These are phyloP conservation scores for Hanseniaspora vineae DNA, from an alignment of 805 yeast species.

Conservation along the genomic window DNA sequence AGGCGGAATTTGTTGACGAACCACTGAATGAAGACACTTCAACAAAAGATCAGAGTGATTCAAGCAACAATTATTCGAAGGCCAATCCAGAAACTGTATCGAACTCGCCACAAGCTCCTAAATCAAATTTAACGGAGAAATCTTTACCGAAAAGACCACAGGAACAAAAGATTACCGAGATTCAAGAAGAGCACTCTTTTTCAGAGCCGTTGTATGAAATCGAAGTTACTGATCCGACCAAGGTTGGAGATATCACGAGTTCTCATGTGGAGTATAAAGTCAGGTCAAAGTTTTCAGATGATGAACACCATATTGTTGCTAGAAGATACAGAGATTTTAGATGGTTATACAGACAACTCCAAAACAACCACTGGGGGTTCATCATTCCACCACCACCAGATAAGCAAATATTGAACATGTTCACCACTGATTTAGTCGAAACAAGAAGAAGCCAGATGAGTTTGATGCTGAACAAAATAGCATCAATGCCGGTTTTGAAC, in stretches of 20 bases:
- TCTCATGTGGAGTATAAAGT: constrained; percentile 85
- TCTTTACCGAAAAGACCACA: constrained; percentile 1
- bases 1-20: constrained; percentile 20
- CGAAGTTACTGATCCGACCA: constrained; percentile 78
- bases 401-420: constrained; percentile 85
- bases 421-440: constrained; percentile 82
- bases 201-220: constrained; percentile 33
- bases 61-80: no score
- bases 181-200: constrained; percentile 2
- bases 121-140: constrained; percentile 4
- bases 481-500: constrained; percentile 41
- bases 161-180: background rate
- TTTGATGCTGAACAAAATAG: constrained; percentile 62
- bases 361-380: constrained; percentile 76
- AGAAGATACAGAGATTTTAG: constrained; percentile 86
- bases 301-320: constrained; percentile 34
- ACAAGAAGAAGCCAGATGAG: constrained; percentile 17
- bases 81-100: background rate
- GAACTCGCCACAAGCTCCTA: background rate
- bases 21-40: constrained; percentile 9
- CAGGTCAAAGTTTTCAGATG: constrained; percentile 35
- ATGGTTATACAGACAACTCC: constrained; percentile 85
- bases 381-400: constrained; percentile 95
- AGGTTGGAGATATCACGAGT: constrained; percentile 80
- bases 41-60: no score